Conservation (phyloP, 1,284 basidiomycete genomes). For the Cryptococcus sp. region DNA sequence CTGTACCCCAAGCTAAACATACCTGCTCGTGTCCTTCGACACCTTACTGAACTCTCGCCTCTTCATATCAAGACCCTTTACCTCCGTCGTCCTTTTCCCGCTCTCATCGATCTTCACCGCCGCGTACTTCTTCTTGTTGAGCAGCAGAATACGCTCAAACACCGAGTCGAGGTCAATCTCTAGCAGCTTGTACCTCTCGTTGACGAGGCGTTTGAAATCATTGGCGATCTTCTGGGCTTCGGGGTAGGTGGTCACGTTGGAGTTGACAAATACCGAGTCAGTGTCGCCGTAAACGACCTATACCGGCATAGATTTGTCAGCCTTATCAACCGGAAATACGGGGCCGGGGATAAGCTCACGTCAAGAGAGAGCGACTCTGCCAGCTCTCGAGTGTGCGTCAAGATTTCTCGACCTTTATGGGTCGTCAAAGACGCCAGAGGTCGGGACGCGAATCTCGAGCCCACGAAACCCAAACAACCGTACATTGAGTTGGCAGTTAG, state of each 20-base stretch:
- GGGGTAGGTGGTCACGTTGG: slow-evolving; percentile 80
- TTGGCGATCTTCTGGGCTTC: slow-evolving; percentile 88
- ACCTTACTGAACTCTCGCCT: slow-evolving; percentile 89
- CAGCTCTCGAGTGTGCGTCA: slow-evolving; percentile 88
- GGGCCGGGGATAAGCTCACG: slow-evolving; percentile 54
- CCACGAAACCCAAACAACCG: slow-evolving; percentile 96
- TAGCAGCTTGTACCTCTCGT: slow-evolving; percentile 89
- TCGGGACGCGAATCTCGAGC: slow-evolving; percentile 94
- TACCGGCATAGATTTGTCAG: neutral
- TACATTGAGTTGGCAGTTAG: slow-evolving; percentile 99
- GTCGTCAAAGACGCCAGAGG: slow-evolving; percentile 95
- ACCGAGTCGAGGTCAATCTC: slow-evolving; percentile 97
- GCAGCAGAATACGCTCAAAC: slow-evolving; percentile 84
- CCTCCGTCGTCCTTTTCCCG: slow-evolving; percentile 70
- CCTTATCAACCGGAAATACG: neutral
- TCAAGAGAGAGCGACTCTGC: slow-evolving; percentile 87
- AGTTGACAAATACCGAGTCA: slow-evolving; percentile 98
- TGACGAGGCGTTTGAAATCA: slow-evolving; percentile 92
- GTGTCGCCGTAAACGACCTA: slow-evolving; percentile 99
- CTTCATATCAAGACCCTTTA: slow-evolving; percentile 99
- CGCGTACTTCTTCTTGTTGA: slow-evolving; percentile 99
- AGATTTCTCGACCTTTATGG: slow-evolving; percentile 95
- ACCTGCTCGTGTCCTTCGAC: slow-evolving; percentile 91
- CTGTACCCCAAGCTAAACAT: slow-evolving; percentile 42
- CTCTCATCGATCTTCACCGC: slow-evolving; percentile 88